Percentiles rank a stretch among this genome's conserved stretches.
Evolutionary conservation across 495 filamentous ascomycete species (phyloP).

Genomic region (Aeminium ludgeri): DNA sequence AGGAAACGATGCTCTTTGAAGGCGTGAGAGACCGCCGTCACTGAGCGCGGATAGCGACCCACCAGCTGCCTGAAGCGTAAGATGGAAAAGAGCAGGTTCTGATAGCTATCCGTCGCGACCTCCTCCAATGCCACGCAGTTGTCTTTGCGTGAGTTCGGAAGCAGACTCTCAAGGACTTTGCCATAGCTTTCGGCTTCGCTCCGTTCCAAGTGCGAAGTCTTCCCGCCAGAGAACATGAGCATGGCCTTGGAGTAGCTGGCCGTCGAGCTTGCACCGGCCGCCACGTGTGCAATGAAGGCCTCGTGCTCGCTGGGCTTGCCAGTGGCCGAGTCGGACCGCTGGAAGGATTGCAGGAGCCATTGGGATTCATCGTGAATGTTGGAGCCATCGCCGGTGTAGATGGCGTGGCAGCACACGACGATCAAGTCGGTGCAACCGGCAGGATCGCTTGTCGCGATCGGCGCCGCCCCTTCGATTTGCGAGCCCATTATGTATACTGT

Average conservation of each 20-base stretch:
- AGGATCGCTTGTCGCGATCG: background rate
- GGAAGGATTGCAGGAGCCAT: slow-evolving; percentile 25
- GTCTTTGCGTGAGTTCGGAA: background rate
- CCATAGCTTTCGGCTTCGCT: slow-evolving; percentile 23
- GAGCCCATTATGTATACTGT: no score
- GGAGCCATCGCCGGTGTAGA: slow-evolving; percentile 16
- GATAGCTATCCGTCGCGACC: slow-evolving; percentile 25
- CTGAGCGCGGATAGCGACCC: slow-evolving; percentile 17
- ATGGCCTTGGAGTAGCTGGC: slow-evolving; percentile 4
- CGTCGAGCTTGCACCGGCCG: slow-evolving; percentile 10
- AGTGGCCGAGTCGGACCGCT: slow-evolving; percentile 15
- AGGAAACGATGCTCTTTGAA: slow-evolving; percentile 25
- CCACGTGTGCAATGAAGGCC: slow-evolving; percentile 23
- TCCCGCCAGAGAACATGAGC: slow-evolving; percentile 24
- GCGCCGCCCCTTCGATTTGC: no score
- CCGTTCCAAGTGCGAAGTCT: slow-evolving; percentile 8
- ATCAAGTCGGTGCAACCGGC: slow-evolving; percentile 10
- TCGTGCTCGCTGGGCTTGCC: slow-evolving; percentile 22
- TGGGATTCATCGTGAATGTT: slow-evolving; percentile 15
- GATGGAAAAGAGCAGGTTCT: slow-evolving; percentile 28
- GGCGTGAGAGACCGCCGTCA: slow-evolving; percentile 25
- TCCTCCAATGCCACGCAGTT: slow-evolving; percentile 18
- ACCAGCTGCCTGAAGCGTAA: slow-evolving; percentile 17
- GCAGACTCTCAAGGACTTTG: slow-evolving; percentile 8
- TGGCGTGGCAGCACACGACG: slow-evolving; percentile 26